Base-by-base conservation (phyloP, 805 yeast genomes). In the Starmerella apis region DNA sequence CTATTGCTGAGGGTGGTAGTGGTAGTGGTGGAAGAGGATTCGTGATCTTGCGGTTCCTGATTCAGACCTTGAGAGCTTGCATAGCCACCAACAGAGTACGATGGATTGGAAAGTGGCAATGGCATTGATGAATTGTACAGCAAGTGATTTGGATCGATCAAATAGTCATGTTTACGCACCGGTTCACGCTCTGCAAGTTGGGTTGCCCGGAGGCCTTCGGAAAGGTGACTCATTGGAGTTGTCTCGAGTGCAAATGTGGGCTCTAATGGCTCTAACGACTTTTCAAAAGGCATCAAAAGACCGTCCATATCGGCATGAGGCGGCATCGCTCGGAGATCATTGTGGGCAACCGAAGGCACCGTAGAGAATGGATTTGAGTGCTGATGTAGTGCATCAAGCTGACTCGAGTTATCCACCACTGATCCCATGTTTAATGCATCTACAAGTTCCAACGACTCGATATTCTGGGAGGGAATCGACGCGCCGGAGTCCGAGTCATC, bases 401-500 rank as follows among this genome's bases (percentile, higher is more conserved):
- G 22, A 6, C 2, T 20, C 3, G 7, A 4, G 9, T 16, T 16
- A 13, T 36, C 39, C 7, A 9, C 39, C 2, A 3, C 14, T n/a
- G 39, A 25, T 4, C 24, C 39, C 8, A 36, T 23, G 24, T 5
- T 14, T 9, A 25, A 3, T 5, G 33, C 19, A 23, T 41, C 44
- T 16, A 25, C 14, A 11, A 16, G 33, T 10, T 25, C 44, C 6
- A 41, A 19, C 16, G 44, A 27, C 23, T 41, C 44, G 16, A 41
- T 23, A 13, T 25, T 41, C 3, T 41, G 44, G 32, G 33, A 41
- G 20, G 44, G 44, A 27, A 41, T 16, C 7, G 44, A 41, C 9
- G 33, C 33, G 19, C 44, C 33, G 24, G 49, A 28, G 38, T 37
- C 42, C 20, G 41, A 33, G 31, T 37, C 49, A 24, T 39, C 43